These are phyloP conservation scores for Amyloporia xantha DNA, from an alignment of 768 basidiomycete genomes.

Conservation along the genomic window DNA sequence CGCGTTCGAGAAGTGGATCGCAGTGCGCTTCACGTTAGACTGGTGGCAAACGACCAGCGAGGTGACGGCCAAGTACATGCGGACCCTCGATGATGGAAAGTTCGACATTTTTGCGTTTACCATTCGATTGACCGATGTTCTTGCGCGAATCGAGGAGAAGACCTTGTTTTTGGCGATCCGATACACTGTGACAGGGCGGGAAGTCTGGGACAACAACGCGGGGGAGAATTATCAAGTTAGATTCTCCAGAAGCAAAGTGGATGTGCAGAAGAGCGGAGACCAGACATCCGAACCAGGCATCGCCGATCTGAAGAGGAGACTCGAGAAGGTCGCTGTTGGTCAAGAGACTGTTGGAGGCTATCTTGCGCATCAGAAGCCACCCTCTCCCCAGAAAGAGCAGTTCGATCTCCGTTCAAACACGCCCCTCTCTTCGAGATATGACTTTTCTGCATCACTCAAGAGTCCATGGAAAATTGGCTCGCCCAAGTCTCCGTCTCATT, in stretches of 20 bases:
- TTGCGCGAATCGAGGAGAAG: slow-evolving; percentile 76
- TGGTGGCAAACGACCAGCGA: slow-evolving; percentile 96
- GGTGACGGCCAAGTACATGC: slow-evolving; percentile 69
- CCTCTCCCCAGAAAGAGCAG: slow-evolving; percentile 12
- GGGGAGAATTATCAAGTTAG: slow-evolving; percentile 73
- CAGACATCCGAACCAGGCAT: no score
- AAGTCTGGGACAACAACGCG: slow-evolving; percentile 91
- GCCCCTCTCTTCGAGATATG: slow-evolving; percentile 50
- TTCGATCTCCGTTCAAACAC: slow-evolving; percentile 23
- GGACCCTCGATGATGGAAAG: slow-evolving; percentile 28
- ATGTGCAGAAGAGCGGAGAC: slow-evolving; percentile 23
- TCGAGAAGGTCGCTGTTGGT: slow-evolving; percentile 55
- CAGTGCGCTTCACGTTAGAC: slow-evolving; percentile 89
- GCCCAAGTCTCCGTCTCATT: no score
- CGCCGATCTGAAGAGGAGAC: slow-evolving; percentile 54
- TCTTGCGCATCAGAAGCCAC: slow-evolving; percentile 17
- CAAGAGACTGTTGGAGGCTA: slow-evolving; percentile 23
- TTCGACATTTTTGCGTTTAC: slow-evolving; percentile 75
- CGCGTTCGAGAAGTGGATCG: slow-evolving; percentile 82
- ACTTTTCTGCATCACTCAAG: slow-evolving; percentile 47
- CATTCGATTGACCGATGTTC: slow-evolving; percentile 72
- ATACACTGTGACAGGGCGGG: slow-evolving; percentile 60
- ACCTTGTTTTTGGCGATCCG: slow-evolving; percentile 74
- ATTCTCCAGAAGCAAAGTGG: slow-evolving; percentile 43
- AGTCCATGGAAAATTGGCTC: no score